These are phyloP conservation scores for Apiospora hydei DNA, from an alignment of 2,329 filamentous ascomycete species.

Conservation along the genomic window DNA sequence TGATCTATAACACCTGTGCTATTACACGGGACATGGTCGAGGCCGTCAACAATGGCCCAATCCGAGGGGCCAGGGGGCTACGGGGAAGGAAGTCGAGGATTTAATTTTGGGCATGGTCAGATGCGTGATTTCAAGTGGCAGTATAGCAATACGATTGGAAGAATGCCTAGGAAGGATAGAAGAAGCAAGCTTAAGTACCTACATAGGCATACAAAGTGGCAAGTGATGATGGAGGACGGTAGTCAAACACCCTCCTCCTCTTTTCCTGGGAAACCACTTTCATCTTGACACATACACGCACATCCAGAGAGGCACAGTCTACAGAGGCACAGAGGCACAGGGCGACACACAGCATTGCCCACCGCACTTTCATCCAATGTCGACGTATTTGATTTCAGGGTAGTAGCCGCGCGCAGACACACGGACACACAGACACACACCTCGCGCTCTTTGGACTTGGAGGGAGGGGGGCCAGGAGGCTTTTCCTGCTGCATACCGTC, in stretches of 20 bases:
- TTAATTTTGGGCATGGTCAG: not conserved
- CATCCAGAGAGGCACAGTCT: not conserved
- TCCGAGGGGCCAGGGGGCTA: not conserved
- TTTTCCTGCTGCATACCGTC: conserved; percentile 18
- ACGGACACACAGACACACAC: conserved; percentile 10
- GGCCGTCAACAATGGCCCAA: not conserved
- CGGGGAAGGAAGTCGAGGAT: not conserved
- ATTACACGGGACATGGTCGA: conserved; percentile 14
- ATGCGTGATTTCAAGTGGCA: not conserved
- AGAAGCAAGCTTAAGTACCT: not conserved
- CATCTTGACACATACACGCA: not conserved
- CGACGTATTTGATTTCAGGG: not conserved
- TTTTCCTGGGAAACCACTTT: not conserved
- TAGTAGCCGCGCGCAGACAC: conserved; percentile 11
- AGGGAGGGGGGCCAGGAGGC: not conserved
- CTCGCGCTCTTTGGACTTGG: not conserved
- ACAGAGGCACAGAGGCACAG: not conserved
- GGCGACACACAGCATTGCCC: not conserved
- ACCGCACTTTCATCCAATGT: conserved; percentile 8
- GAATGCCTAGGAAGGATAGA: not conserved
- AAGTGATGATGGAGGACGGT: no score
- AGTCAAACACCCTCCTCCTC: no score
- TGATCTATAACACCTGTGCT: conserved; percentile 8
- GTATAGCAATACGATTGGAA: not conserved
- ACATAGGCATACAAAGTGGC: not conserved